Base-by-base conservation (phyloP, 768 basidiomycete genomes). In the Lyophyllum shimeji region DNA sequence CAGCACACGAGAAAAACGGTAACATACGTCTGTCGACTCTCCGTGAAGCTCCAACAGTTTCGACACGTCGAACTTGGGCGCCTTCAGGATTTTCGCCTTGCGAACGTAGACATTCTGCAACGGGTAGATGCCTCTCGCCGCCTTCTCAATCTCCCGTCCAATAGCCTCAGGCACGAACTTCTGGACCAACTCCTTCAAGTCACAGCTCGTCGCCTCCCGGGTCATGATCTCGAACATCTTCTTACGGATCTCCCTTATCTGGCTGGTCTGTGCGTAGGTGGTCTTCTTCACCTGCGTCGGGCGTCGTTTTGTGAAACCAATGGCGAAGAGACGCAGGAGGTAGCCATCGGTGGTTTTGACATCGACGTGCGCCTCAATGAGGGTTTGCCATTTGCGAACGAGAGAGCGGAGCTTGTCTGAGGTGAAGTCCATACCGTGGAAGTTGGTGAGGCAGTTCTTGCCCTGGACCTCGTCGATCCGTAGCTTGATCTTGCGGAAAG, bases 141-240 rank as follows among this genome's bases (percentile, higher is more conserved):
- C 89, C 82, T 99, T 99, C 85, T 99, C 97, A 64, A 99, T 99
- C 83, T 99, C 97, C 65, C 95, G 88, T 64, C 97, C 97, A 67
- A 99, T 98, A 60, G 92, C 93, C 79, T 99, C 97, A 29, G 97
- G 96, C 44, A 98, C 87, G 73, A 99, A 97, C 84, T 99, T 99
- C 81, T 95, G 92, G 58, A 98, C 95, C 65, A 94, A 74, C 82
- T 95, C 93, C 87, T 98, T 98, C 76, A 99, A 77, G 76, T 98
- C 97, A 70, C 92, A 94, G 67, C 87, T 93, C 55, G 91, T 83
- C 48, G 95, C 92, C 78, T 99, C 97, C 61, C 95, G 86, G 55
- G 86, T 95, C 87, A 95, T 95, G 73, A 96, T 94, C 80, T 95
- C 97, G 66, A 98, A 93, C 97, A 99, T 99, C 85, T 98, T 98